These are phyloP conservation scores for Turnera subulata DNA, from an alignment of 345 rosid genomes.

Conservation along the genomic window DNA sequence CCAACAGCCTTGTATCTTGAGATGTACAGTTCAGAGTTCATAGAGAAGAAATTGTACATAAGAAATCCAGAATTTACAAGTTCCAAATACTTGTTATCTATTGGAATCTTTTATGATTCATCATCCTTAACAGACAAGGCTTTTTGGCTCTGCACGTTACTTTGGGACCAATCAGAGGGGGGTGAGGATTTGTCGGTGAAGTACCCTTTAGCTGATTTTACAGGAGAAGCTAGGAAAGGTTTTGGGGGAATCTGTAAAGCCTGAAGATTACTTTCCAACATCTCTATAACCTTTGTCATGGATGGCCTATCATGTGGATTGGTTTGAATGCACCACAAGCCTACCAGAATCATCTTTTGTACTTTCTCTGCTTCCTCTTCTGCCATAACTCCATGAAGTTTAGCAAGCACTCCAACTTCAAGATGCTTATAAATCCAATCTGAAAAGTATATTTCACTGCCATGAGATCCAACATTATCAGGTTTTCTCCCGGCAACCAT, in stretches of 20 bases:
- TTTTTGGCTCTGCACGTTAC: too few species aligned
- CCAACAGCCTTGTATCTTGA: too few species aligned
- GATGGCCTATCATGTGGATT: conserved; percentile 22
- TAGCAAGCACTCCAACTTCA: neutral
- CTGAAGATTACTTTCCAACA: conserved; percentile 17
- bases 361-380: conserved; percentile 11
- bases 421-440: conserved; percentile 10
- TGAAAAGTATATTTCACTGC: conserved; percentile 5
- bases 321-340: conserved; percentile 26
- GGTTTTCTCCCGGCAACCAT: neutral
- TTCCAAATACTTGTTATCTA: too few species aligned
- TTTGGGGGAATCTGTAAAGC: conserved; percentile 22
- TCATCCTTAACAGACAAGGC: too few species aligned
- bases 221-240: conserved; percentile 1
- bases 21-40: too few species aligned
- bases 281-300: conserved; percentile 17
- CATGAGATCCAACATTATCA: too few species aligned
- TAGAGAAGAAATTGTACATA: too few species aligned
- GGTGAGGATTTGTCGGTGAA: too few species aligned
- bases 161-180: too few species aligned
- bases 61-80: too few species aligned
- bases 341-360: conserved; percentile 9
- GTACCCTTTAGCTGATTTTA: neutral
- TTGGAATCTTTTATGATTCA: too few species aligned
- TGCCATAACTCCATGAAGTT: neutral